Conservation (phyloP, 2,329 filamentous ascomycete species). For the Trichothecium sympodiale region DNA sequence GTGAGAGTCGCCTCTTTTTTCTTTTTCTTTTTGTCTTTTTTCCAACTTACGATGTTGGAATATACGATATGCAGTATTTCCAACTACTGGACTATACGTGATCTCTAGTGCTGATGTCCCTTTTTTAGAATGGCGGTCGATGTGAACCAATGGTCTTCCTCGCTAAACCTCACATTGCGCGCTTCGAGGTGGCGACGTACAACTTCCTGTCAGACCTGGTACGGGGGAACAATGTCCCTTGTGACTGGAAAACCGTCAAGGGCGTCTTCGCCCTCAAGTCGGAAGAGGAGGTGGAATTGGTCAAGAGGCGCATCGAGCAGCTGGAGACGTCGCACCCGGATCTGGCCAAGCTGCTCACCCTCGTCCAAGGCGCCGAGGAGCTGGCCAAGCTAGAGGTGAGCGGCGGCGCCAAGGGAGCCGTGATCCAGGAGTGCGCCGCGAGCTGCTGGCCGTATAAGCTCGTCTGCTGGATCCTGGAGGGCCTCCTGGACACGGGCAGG, state of each 20-base stretch:
- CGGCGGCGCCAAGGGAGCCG: constrained; percentile 45
- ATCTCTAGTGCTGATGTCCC: not conserved
- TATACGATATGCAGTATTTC: no score
- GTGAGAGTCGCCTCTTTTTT: constrained; percentile 34
- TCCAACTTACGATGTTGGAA: no score
- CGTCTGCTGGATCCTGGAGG: constrained; percentile 58
- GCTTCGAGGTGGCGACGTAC: constrained; percentile 65
- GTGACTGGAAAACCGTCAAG: constrained; percentile 55
- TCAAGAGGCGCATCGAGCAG: constrained; percentile 34
- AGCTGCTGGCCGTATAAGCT: constrained; percentile 80
- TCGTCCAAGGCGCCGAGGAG: constrained; percentile 25
- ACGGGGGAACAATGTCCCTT: constrained; percentile 45
- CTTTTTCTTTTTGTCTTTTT: not conserved
- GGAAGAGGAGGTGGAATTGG: constrained; percentile 39
- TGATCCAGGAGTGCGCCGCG: constrained; percentile 54
- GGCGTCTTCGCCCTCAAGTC: constrained; percentile 56
- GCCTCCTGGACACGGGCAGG: constrained; percentile 27
- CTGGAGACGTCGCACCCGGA: constrained; percentile 43
- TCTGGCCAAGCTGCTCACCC: constrained; percentile 35
- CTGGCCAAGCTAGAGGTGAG: constrained; percentile 41
- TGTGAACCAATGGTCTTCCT: constrained; percentile 63
- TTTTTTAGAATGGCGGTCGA: constrained; percentile 52
- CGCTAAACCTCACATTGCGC: constrained; percentile 46
- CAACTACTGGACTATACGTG: no score
- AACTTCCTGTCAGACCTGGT: constrained; percentile 47